Evolutionary conservation across 2,329 filamentous ascomycete genomes (phyloP), one percentile per base, ranked within the genome.

Genomic region (Xylaria sp.): DNA sequence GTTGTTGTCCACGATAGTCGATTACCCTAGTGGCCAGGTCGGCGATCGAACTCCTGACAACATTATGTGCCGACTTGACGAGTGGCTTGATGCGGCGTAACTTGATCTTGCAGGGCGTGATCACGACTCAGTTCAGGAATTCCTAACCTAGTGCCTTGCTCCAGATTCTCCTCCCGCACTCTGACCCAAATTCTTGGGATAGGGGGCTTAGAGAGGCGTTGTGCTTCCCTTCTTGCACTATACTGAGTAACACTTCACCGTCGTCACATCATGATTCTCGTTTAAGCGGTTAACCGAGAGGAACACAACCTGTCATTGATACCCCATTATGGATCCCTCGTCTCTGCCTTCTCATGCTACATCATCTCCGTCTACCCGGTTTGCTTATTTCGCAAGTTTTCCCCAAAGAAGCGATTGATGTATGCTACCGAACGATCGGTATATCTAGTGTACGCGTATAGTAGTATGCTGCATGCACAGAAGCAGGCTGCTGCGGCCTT

Each of bases 41-140:
- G 45, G 31, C 38, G 43, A 50, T 56, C 35, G 12, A 23, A 7
- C 28, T 19, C 51, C 38, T 37, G 49, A 31, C 33, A 11, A 61
- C 17, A 35, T 5, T 12, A 19, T 23, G 37, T 31, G 51, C 49
- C 31, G 21, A 28, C 9, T 38, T 33, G 19, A 31, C 33, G n/a
- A 50, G 61, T 61, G 57, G 64, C 61, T 67, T 58, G 45, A 68
- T 67, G 68, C 68, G 43, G 69, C 65, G 71, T 72, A 71, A 72
- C 70, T 51, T 59, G 70, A 72, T 73, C 70, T 71, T 69, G 70
- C 70, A 73, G 71, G 31, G 47, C 54, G 35, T 50, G 50, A 64
- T 64, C 54, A 50, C 23, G 31, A 50, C 28, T 28, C 14, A 25
- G 25, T 56, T 42, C 40, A 47, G 17, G 19, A 51, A 42, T 14